These are phyloP conservation scores for Thelonectria blattea DNA, from an alignment of 2,329 filamentous ascomycete genomes.

Conservation along the genomic window DNA sequence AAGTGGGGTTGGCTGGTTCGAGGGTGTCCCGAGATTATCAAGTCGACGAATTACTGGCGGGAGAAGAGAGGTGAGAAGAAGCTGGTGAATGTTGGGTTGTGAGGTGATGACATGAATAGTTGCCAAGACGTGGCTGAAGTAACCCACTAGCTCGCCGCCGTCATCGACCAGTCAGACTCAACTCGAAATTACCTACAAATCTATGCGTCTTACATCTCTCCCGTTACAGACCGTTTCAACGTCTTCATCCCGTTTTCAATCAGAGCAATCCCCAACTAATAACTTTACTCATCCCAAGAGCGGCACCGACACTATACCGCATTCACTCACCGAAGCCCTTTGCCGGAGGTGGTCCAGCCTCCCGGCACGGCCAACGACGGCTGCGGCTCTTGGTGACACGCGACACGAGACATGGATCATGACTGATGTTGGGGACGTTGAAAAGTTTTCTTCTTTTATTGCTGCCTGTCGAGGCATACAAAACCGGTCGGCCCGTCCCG, in stretches of 20 bases:
- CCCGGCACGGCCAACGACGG: conserved; percentile 1
- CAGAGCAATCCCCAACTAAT: background rate
- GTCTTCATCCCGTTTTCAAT: background rate
- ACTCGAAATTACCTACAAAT: too few species aligned
- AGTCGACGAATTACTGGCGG: conserved; percentile 45
- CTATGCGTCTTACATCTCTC: background rate
- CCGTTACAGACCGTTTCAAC: background rate
- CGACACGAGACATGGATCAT: conserved; percentile 13
- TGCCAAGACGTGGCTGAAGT: too few species aligned
- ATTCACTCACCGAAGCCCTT: conserved; percentile 10
- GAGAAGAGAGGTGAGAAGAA: conserved; percentile 15
- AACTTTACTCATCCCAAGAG: background rate
- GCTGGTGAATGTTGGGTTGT: background rate
- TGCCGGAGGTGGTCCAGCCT: conserved; percentile 4
- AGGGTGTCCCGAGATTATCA: conserved; percentile 44
- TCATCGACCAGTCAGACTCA: too few species aligned
- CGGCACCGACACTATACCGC: conserved; percentile 11
- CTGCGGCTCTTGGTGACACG: conserved; percentile 13
- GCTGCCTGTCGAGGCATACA: background rate
- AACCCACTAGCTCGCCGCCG: too few species aligned
- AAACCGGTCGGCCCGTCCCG: conserved; percentile 19
- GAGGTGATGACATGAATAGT: background rate
- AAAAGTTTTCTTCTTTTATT: background rate
- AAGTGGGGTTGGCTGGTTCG: conserved; percentile 50
- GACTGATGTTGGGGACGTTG: background rate